phyloP scores from a whole-genome alignment of 1,284 basidiomycete species.

The Cryptococcus wingfieldii region DNA sequence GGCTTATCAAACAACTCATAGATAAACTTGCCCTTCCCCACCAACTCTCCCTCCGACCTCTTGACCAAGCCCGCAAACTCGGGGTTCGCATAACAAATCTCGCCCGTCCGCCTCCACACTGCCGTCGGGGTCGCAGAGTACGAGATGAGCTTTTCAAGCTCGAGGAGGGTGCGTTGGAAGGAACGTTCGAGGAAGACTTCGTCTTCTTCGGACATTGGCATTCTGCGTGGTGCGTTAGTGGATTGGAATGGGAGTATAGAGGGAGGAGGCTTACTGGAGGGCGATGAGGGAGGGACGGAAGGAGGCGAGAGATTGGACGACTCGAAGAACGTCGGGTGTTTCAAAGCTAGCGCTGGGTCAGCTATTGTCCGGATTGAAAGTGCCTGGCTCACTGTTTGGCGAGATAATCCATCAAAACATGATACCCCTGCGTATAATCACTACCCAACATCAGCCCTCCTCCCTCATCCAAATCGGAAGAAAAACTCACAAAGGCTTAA shows the following conservation, averaged over 20 bases:
- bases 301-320: slow-evolving; percentile 89
- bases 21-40: slow-evolving; percentile 73
- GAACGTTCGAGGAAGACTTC: slow-evolving; percentile 93
- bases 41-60: slow-evolving; percentile 76
- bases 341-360: slow-evolving; percentile 66
- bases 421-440: slow-evolving; percentile 90
- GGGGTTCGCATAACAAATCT: slow-evolving; percentile 91
- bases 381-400: slow-evolving; percentile 60
- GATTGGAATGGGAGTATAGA: not conserved
- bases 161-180: slow-evolving; percentile 87
- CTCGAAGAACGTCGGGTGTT: slow-evolving; percentile 88
- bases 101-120: slow-evolving; percentile 97
- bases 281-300: slow-evolving; percentile 94
- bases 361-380: not conserved
- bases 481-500: slow-evolving; percentile 60
- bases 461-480: no score
- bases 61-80: slow-evolving; percentile 94
- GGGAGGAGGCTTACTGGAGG: slow-evolving; percentile 56
- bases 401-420: slow-evolving; percentile 87
- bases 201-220: slow-evolving; percentile 87
- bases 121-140: slow-evolving; percentile 98
- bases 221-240: slow-evolving; percentile 46
- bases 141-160: slow-evolving; percentile 93
- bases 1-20: slow-evolving; percentile 89
- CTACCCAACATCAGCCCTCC: slow-evolving; percentile 8